Conservation (phyloP, 129 eudicot species). For the Pseudognaphalium luteoalbum region DNA sequence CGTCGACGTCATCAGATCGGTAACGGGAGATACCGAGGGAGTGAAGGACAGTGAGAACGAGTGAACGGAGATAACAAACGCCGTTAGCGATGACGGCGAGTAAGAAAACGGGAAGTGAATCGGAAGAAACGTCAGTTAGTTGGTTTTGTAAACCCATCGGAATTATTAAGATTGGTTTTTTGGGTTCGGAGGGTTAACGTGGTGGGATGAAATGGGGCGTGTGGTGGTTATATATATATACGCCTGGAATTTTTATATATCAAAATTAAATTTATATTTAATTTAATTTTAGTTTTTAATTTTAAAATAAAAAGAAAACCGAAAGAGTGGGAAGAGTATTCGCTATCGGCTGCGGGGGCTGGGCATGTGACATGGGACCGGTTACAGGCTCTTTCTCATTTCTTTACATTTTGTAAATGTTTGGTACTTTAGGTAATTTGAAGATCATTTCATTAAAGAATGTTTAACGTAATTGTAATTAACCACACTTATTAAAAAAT, state of each 20-base stretch:
- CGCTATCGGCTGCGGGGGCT: slow-evolving; percentile 30
- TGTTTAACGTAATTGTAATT: too few relatives aligned
- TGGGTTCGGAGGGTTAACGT: background rate
- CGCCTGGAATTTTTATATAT: background rate
- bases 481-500: too few relatives aligned
- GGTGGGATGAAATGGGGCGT: slow-evolving; percentile 15
- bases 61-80: slow-evolving; percentile 59
- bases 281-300: too few relatives aligned
- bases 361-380: slow-evolving; percentile 30
- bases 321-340: slow-evolving; percentile 23
- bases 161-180: too few relatives aligned
- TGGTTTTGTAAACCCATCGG: slow-evolving; percentile 75
- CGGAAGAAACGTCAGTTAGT: slow-evolving; percentile 64
- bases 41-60: slow-evolving; percentile 41
- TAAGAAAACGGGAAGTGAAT: slow-evolving; percentile 49
- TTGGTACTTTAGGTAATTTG: background rate
- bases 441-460: background rate
- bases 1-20: slow-evolving; percentile 32
- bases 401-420: background rate
- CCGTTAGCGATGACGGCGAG: slow-evolving; percentile 49
- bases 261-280: background rate
- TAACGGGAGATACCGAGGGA: slow-evolving; percentile 30
- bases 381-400: background rate
- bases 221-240: slow-evolving; percentile 23
- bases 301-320: background rate